Conservation (phyloP, 257 asterid species). For the Solanum clarkiae region DNA sequence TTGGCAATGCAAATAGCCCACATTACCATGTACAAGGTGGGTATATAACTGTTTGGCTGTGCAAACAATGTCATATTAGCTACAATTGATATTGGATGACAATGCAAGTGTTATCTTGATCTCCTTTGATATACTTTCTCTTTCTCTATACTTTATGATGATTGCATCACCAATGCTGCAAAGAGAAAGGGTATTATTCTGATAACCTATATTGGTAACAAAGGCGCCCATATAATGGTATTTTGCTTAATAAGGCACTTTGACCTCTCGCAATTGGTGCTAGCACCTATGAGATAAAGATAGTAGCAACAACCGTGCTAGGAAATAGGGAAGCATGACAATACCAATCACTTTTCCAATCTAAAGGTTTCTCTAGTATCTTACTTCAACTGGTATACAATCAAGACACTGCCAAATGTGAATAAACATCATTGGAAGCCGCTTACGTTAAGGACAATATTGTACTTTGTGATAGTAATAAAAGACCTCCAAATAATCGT, state of each 20-base stretch:
- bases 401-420: neutral
- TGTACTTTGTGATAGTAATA: no score
- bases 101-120: conserved; percentile 18
- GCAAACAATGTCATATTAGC: conserved; percentile 5
- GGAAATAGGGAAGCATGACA: conserved; percentile 7
- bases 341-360: conserved; percentile 14
- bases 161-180: conserved; percentile 3
- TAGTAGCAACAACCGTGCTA: conserved; percentile 1
- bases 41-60: neutral
- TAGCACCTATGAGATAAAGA: conserved; percentile 8
- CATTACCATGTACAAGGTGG: conserved; percentile 12
- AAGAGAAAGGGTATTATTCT: conserved; percentile 12
- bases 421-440: no score
- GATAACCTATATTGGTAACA: conserved; percentile 12
- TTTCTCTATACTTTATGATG: neutral
- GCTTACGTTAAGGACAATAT: no score
- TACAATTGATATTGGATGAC: conserved; percentile 16
- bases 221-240: neutral
- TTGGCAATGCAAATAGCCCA: conserved; percentile 5
- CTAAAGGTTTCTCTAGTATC: neutral
- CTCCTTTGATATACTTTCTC: conserved; percentile 7
- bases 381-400: conserved; percentile 6
- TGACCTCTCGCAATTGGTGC: conserved; percentile 29
- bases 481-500: neutral
- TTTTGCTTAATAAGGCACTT: conserved; percentile 15